Conservation (phyloP, 192 early-diverging fungal genomes). For the Entophlyctis luteolus region DNA sequence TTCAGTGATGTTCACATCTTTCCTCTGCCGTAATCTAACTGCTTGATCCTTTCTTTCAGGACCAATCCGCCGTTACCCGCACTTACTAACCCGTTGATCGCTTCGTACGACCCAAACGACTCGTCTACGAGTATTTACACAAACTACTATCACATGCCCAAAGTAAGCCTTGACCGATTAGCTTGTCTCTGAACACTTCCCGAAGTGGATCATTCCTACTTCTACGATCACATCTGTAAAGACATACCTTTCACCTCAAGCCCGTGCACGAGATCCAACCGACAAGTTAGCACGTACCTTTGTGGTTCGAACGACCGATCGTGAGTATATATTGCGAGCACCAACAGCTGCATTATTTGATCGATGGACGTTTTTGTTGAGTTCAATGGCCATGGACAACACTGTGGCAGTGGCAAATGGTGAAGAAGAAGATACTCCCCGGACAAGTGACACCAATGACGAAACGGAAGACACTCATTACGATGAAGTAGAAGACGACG, state of each 20-base stretch:
- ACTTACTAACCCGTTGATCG: conserved; percentile 33
- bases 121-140: background rate
- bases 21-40: background rate
- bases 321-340: conserved; percentile 40
- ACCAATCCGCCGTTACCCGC: conserved; percentile 32
- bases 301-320: conserved; percentile 29
- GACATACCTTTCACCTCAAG: conserved; percentile 19
- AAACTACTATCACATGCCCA: conserved; percentile 35
- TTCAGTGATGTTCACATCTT: background rate
- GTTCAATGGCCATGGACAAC: conserved; percentile 12
- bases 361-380: conserved; percentile 40
- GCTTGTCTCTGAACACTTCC: background rate
- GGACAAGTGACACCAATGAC: background rate
- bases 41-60: background rate
- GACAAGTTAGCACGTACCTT: conserved; percentile 33
- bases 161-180: conserved; percentile 21
- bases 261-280: conserved; percentile 21
- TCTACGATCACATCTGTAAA: conserved; percentile 24
- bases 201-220: conserved; percentile 41
- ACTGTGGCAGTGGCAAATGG: background rate
- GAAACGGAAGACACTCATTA: background rate
- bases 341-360: conserved; percentile 25
- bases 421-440: background rate
- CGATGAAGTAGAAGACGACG: background rate
- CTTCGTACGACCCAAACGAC: conserved; percentile 12